Evolutionary conservation across 495 filamentous ascomycete genomes (phyloP).

Genomic region (Penicillium diatomitis): DNA sequence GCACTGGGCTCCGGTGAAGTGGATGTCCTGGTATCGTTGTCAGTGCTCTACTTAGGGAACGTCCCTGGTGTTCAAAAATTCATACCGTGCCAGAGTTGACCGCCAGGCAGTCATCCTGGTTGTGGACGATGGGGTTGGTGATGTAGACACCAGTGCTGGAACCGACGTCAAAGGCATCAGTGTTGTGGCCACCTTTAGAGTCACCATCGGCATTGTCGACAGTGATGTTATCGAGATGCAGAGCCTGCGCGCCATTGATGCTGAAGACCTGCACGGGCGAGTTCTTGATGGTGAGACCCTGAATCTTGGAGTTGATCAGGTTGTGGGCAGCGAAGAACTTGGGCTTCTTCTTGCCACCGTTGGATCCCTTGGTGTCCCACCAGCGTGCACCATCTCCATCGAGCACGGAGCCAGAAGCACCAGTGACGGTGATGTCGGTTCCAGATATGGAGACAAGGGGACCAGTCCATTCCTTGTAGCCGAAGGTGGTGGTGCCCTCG

Average conservation of each 20-base stretch:
- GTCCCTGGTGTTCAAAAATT: neutral
- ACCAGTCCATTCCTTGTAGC: conserved; percentile 45
- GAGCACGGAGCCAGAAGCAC: conserved; percentile 29
- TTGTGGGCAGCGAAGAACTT: conserved; percentile 49
- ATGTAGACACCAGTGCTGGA: conserved; percentile 35
- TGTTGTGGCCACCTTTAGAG: conserved; percentile 46
- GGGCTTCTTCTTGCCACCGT: conserved; percentile 49
- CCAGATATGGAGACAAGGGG: conserved; percentile 41
- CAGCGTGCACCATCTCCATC: conserved; percentile 36
- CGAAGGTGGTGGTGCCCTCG: conserved; percentile 41
- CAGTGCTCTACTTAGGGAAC: neutral
- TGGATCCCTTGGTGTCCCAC: conserved; percentile 46
- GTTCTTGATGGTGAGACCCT: conserved; percentile 41
- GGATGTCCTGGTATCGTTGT: conserved; percentile 26
- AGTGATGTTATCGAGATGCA: conserved; percentile 44
- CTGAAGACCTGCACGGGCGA: conserved; percentile 55
- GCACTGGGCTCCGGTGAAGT: conserved; percentile 27
- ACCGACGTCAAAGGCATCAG: conserved; percentile 59
- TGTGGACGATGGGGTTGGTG: conserved; percentile 14
- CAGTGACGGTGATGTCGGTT: conserved; percentile 36
- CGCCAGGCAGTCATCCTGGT: conserved; percentile 60
- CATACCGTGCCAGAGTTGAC: conserved; percentile 38
- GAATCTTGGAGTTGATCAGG: conserved; percentile 33
- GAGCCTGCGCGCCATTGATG: conserved; percentile 38
- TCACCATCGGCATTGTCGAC: conserved; percentile 54